Evolutionary conservation across 345 rosid genomes (phyloP).

Genomic region (Rhodamnia argentea): DNA sequence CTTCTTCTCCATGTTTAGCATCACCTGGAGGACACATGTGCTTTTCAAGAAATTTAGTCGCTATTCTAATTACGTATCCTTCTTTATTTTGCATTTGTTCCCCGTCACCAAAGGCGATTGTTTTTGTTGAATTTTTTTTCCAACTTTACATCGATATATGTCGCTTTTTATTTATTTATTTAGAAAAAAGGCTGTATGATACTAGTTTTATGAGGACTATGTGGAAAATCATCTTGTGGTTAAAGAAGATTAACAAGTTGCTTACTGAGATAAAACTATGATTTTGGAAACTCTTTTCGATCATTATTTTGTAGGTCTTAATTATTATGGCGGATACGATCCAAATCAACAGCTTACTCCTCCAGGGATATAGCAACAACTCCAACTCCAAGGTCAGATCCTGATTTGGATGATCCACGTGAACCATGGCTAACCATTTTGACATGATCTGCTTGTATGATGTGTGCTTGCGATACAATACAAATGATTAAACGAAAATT

Average conservation of each 20-base stretch:
- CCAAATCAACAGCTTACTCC: background rate
- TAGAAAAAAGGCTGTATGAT: background rate
- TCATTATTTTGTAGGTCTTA: background rate
- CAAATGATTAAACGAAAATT: background rate
- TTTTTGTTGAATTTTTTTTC: background rate
- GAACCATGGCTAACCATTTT: background rate
- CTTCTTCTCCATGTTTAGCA: background rate
- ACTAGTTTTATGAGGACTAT: background rate
- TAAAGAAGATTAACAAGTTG: background rate
- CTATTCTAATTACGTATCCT: background rate
- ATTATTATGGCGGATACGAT: background rate
- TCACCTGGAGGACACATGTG: background rate
- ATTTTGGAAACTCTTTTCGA: background rate
- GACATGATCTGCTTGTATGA: background rate
- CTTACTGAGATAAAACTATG: background rate
- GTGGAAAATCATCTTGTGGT: background rate
- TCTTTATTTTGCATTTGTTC: background rate
- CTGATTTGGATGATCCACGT: background rate
- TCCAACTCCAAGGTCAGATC: background rate
- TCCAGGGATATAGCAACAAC: background rate
- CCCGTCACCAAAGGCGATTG: background rate
- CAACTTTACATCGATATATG: background rate
- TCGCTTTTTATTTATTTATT: background rate
- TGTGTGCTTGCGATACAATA: background rate
- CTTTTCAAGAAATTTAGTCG: background rate